A percentile compares a stretch with the other conserved stretches of the same genome.
Evolutionary conservation across 208 protist genomes (phyloP).

Genomic region (Leishmania braziliensis): DNA sequence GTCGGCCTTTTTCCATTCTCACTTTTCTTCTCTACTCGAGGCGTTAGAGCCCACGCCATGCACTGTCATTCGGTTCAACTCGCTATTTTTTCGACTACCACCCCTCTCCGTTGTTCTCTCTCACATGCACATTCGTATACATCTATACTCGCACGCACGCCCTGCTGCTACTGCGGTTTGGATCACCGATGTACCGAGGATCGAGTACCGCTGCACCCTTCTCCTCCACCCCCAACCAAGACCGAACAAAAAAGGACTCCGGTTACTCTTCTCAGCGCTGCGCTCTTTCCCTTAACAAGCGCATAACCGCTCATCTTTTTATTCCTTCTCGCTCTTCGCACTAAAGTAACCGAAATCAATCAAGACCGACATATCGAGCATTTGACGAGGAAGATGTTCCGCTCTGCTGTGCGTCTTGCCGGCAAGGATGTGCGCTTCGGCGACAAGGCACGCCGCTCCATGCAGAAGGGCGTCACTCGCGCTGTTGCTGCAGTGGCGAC

Average conservation of each 20-base stretch:
- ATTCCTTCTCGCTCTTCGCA: neutral
- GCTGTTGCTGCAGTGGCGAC: slow-evolving; percentile 96
- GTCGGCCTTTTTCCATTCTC: neutral
- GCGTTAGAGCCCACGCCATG: neutral
- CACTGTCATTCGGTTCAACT: neutral
- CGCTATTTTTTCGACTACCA: neutral
- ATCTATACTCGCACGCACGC: neutral
- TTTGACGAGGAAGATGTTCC: slow-evolving; percentile 47
- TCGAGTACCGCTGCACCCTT: neutral
- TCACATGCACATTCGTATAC: neutral
- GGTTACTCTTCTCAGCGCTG: neutral
- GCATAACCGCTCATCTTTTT: neutral
- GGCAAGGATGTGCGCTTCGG: slow-evolving; percentile 97
- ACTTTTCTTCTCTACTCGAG: neutral
- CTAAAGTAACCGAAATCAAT: neutral
- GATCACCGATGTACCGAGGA: neutral
- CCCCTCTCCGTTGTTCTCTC: neutral
- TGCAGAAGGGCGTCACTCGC: slow-evolving; percentile 96
- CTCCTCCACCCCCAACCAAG: neutral
- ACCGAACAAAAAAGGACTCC: neutral
- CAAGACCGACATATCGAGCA: slow-evolving; percentile 5
- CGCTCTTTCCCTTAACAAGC: neutral
- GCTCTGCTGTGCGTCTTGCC: slow-evolving; percentile 44
- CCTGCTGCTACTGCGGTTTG: neutral
- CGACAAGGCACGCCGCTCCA: slow-evolving; percentile 86